Conservation (phyloP, 2,329 filamentous ascomycete genomes). For the Alternaria hordeiaustralica region DNA sequence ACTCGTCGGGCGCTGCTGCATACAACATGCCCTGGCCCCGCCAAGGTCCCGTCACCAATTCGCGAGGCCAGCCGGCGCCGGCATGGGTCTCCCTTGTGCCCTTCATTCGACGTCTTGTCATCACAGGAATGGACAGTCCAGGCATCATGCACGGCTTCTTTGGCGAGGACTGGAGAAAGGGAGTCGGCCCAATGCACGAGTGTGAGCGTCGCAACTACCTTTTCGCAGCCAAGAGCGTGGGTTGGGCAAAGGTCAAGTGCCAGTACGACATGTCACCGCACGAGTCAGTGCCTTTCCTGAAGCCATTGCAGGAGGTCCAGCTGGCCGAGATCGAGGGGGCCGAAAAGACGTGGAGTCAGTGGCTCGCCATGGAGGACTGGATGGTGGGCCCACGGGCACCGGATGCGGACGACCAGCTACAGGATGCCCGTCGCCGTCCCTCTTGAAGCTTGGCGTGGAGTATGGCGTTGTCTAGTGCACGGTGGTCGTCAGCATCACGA, state of each 20-base stretch:
- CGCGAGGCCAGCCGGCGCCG: conserved; percentile 46
- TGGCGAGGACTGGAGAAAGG: conserved; percentile 86
- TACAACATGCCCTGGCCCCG: conserved; percentile 52
- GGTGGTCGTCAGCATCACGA: conserved; percentile 13
- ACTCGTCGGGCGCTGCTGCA: conserved; percentile 38
- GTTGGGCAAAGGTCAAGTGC: conserved; percentile 86
- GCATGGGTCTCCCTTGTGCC: conserved; percentile 75
- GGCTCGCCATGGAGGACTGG: conserved; percentile 98
- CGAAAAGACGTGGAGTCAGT: conserved; percentile 89
- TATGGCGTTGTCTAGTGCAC: conserved; percentile 30
- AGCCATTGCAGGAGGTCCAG: conserved; percentile 76
- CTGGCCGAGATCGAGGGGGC: conserved; percentile 83
- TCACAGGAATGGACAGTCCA: conserved; percentile 87
- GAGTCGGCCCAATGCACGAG: conserved; percentile 83
- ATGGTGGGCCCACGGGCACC: conserved; percentile 88
- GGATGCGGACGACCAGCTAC: conserved; percentile 38
- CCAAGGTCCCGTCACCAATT: conserved; percentile 48
- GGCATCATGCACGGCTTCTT: conserved; percentile 94
- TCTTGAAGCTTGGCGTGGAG: conserved; percentile 27
- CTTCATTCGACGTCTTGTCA: conserved; percentile 87
- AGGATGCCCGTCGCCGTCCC: conserved; percentile 28
- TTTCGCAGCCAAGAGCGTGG: conserved; percentile 91
- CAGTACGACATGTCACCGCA: conserved; percentile 87
- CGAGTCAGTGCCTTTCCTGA: conserved; percentile 86
- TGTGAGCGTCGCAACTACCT: conserved; percentile 92